These are phyloP conservation scores for Talaromyces sp. DNA, from an alignment of 2,329 filamentous ascomycete genomes.

Conservation along the genomic window DNA sequence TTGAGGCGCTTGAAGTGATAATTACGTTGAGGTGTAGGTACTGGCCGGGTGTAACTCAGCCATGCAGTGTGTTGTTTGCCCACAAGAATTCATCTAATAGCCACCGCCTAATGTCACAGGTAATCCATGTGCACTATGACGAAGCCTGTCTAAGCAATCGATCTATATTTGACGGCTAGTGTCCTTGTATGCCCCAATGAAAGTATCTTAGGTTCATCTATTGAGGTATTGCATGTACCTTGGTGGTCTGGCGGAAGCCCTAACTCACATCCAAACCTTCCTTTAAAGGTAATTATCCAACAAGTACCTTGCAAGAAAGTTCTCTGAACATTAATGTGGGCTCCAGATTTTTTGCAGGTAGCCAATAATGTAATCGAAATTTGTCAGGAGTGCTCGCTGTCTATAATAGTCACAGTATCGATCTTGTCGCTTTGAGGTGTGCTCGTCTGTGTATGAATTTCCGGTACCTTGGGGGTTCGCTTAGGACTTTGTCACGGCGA, in stretches of 20 bases:
- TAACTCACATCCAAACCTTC: neutral
- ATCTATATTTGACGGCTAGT: neutral
- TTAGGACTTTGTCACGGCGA: neutral
- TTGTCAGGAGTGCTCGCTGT: neutral
- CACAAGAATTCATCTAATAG: no score
- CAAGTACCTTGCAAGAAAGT: slow-evolving; percentile 4
- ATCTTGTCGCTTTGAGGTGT: neutral
- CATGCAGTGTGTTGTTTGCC: no score
- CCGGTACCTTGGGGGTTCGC: slow-evolving; percentile 16
- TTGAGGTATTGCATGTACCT: neutral
- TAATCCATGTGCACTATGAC: no score
- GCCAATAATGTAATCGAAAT: neutral
- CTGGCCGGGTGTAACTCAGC: no score
- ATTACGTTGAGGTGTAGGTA: neutral
- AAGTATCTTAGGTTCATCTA: neutral
- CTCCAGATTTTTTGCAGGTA: neutral
- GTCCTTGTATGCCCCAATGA: neutral
- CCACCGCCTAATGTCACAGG: no score
- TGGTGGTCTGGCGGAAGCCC: neutral
- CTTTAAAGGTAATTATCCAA: neutral
- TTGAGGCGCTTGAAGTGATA: neutral
- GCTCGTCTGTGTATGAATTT: neutral
- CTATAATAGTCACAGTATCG: neutral
- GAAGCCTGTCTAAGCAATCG: neutral
- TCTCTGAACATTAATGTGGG: no score